phyloP scores from a whole-genome alignment of 2,329 filamentous ascomycete species.

The Aspergillus caelatus region DNA sequence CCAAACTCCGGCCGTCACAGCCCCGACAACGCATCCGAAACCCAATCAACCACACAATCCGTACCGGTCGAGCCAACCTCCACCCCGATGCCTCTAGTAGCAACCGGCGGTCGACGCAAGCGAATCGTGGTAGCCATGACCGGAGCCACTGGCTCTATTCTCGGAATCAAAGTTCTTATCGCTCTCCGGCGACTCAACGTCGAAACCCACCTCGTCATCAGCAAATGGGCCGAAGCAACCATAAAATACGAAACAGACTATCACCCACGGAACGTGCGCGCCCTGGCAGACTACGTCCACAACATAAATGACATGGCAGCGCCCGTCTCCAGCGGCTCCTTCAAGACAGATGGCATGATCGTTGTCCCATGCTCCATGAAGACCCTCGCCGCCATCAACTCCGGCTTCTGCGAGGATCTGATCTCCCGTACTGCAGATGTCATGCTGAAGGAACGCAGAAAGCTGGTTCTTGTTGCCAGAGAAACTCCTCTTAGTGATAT shows the following conservation, averaged over 20 bases:
- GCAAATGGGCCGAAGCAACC: slow-evolving; percentile 54
- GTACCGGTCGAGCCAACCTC: background rate
- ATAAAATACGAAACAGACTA: slow-evolving; percentile 53
- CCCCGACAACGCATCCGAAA: background rate
- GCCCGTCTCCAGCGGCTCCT: slow-evolving; percentile 50
- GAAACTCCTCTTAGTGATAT: slow-evolving; percentile 54
- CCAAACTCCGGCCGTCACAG: slow-evolving; percentile 20
- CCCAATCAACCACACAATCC: background rate
- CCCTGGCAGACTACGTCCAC: slow-evolving; percentile 45
- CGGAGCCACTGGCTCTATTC: slow-evolving; percentile 52
- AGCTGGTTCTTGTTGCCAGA: slow-evolving; percentile 44
- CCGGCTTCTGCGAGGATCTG: slow-evolving; percentile 50
- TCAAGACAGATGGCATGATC: slow-evolving; percentile 50
- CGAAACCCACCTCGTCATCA: slow-evolving; percentile 54
- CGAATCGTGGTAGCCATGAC: slow-evolving; percentile 54
- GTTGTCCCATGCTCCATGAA: slow-evolving; percentile 54
- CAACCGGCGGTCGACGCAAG: background rate
- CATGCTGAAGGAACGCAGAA: slow-evolving; percentile 48
- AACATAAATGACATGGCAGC: slow-evolving; percentile 50
- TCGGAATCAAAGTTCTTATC: slow-evolving; percentile 47
- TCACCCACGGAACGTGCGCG: slow-evolving; percentile 38
- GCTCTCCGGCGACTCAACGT: slow-evolving; percentile 47
- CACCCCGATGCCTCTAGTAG: background rate
- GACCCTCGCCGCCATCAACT: slow-evolving; percentile 47
- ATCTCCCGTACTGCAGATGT: slow-evolving; percentile 52